These are phyloP conservation scores for Arthrobotrys entomopaga DNA, from an alignment of 2,329 filamentous ascomycete species.

Conservation along the genomic window DNA sequence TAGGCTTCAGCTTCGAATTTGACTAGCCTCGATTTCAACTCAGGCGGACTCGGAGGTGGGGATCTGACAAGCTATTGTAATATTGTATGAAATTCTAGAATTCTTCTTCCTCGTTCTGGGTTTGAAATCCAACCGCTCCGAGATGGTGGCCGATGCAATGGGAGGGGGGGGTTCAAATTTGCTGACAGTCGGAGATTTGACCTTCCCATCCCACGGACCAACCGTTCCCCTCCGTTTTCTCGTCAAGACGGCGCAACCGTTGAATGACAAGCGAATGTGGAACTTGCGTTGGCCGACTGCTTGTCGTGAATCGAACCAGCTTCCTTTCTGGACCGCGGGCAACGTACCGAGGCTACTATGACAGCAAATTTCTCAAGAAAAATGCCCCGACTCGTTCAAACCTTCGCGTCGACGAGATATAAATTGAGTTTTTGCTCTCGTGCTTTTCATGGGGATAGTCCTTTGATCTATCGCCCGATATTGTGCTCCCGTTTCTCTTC, in stretches of 20 bases:
- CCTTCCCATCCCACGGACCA: not conserved
- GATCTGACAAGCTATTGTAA: not conserved
- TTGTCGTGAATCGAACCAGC: not conserved
- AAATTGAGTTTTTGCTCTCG: constrained; percentile 4
- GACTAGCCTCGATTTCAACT: too few species aligned
- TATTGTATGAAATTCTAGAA: not conserved
- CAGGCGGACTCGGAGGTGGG: too few species aligned
- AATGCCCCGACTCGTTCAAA: constrained; percentile 1
- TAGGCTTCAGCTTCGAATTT: not conserved
- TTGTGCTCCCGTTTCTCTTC: not conserved
- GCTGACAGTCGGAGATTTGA: not conserved
- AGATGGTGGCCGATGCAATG: too few species aligned
- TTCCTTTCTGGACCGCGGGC: not conserved
- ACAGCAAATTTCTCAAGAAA: constrained; percentile 5
- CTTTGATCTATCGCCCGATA: too few species aligned
- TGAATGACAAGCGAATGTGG: constrained; percentile 7
- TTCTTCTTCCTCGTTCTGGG: too few species aligned
- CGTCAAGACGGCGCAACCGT: constrained; percentile 29
- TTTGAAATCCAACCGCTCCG: not conserved
- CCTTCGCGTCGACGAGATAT: not conserved
- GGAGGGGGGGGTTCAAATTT: too few species aligned
- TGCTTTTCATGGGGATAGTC: not conserved
- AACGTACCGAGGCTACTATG: constrained; percentile 13
- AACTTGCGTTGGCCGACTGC: not conserved
- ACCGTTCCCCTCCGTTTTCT: not conserved